Conservation (phyloP, 2,329 filamentous ascomycete genomes). For the Akanthomyces dipterigenus region DNA sequence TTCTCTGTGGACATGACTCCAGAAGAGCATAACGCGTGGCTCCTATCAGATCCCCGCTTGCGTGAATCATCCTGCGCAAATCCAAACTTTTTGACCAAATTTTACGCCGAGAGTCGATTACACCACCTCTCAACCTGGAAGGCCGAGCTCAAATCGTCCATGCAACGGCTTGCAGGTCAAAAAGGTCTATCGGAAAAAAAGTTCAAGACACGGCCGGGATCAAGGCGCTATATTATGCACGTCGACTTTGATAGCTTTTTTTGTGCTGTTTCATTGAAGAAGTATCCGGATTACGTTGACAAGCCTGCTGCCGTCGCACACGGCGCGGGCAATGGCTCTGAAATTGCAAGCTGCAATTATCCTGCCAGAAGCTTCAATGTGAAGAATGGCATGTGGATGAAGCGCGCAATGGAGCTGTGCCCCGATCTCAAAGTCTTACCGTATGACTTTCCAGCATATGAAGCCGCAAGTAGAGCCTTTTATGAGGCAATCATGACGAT, state of each 20-base stretch:
- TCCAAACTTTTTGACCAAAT: slow-evolving; percentile 88
- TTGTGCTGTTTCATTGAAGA: slow-evolving; percentile 80
- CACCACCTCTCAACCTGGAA: slow-evolving; percentile 98
- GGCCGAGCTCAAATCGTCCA: slow-evolving; percentile 80
- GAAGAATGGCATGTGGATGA: slow-evolving; percentile 99
- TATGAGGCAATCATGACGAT: slow-evolving; percentile 77
- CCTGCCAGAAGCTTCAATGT: slow-evolving; percentile 77
- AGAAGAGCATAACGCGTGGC: slow-evolving; percentile 83
- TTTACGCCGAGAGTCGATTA: slow-evolving; percentile 87
- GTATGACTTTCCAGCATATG: slow-evolving; percentile 92
- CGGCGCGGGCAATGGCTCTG: slow-evolving; percentile 74
- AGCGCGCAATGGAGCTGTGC: slow-evolving; percentile 73
- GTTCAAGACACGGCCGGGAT: slow-evolving; percentile 49
- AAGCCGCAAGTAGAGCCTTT: slow-evolving; percentile 81
- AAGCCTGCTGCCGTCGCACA: slow-evolving; percentile 89
- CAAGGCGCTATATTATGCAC: slow-evolving; percentile 80
- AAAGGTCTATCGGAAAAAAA: slow-evolving; percentile 43
- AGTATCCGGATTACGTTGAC: slow-evolving; percentile 64
- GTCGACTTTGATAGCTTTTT: slow-evolving; percentile 99
- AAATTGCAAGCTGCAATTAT: slow-evolving; percentile 98
- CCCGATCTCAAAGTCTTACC: slow-evolving; percentile 83
- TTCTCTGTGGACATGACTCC: slow-evolving; percentile 65
- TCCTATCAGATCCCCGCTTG: slow-evolving; percentile 78
- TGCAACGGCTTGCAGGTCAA: slow-evolving; percentile 74
- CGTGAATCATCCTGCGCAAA: slow-evolving; percentile 87